Base-by-base conservation (phyloP, 1,284 basidiomycete species). In the Moesziomyces antarcticus region DNA sequence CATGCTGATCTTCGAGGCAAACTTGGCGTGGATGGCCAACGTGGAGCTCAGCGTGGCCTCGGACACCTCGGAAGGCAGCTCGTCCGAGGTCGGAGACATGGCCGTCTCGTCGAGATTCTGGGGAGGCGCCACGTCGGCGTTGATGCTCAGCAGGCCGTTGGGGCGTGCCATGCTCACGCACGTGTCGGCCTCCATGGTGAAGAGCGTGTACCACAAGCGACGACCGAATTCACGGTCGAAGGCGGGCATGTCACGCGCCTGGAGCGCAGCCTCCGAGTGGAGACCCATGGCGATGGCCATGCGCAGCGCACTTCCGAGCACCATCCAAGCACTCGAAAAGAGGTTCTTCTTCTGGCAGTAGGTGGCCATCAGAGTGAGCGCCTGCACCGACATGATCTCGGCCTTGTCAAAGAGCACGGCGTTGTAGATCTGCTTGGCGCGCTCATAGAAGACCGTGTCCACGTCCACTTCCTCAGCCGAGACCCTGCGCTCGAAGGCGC, bases 261-360 rank as follows among this genome's bases (percentile, higher is more conserved):
- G 65, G 22, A 69, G 21, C 3, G 71, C 58, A n/a, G 64, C 45
- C 51, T 74, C 67, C 33, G 66, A 66, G 49, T 74, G 63, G 35
- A 74, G 63, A 40, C 66, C 72, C 49, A 74, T 62, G 27, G 67
- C 58, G 59, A 74, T 66, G 59, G 72, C 72, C 72, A 74, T 74
- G 40, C 72, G 66, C n/a, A 74, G 33, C 14, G 72, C 72, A 27
- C 55, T 61, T 56, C 72, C 72, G 37, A 74, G 72, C 63, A 74
- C 58, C 62, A 70, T 70, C 72, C 72, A 74, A n/a, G 66, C 62
- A 7, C 47, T 56, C 13, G 63, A 62, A 25, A 67, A 74, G 44
- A 46, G 58, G 48, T 74, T 74, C 43, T 69, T 70, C 72, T 74
- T 74, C 42, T 74, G 72, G 30, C 72, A 74, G 48, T 70, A 74